phyloP scores from a whole-genome alignment of 768 basidiomycete species.

The Boletus coccyginus region DNA sequence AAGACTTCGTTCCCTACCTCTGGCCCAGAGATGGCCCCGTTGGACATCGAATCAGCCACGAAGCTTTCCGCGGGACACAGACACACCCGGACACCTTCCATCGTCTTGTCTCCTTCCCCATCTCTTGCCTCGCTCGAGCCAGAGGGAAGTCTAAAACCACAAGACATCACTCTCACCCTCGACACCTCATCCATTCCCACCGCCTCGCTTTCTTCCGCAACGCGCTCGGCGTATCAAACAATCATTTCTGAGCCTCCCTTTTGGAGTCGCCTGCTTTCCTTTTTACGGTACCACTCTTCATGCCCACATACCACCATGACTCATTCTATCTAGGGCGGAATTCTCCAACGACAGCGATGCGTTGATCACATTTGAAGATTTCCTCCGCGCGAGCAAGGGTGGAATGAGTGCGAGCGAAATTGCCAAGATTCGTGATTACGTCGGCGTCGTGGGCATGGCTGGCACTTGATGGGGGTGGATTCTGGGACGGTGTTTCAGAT shows the following conservation, averaged over 20 bases:
- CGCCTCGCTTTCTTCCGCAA: slow-evolving; percentile 40
- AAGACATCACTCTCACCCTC: slow-evolving; percentile 67
- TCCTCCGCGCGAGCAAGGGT: slow-evolving; percentile 78
- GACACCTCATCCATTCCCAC: slow-evolving; percentile 53
- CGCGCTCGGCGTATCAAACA: slow-evolving; percentile 31
- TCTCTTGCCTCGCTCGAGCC: slow-evolving; percentile 41
- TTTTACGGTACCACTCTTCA: slow-evolving; percentile 48
- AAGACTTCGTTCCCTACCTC: slow-evolving; percentile 30
- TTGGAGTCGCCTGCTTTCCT: slow-evolving; percentile 68
- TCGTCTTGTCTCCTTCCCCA: slow-evolving; percentile 76
- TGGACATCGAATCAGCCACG: slow-evolving; percentile 22
- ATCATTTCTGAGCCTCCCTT: slow-evolving; percentile 76
- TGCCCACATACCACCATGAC: neutral
- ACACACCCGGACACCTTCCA: slow-evolving; percentile 71
- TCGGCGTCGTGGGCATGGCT: slow-evolving; percentile 87
- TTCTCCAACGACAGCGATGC: slow-evolving; percentile 65
- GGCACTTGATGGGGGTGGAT: slow-evolving; percentile 48
- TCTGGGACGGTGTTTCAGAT: slow-evolving; percentile 2
- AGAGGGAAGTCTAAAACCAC: slow-evolving; percentile 40
- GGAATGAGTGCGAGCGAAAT: slow-evolving; percentile 81
- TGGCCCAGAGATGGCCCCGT: slow-evolving; percentile 16
- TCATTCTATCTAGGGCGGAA: slow-evolving; percentile 44
- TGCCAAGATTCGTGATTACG: slow-evolving; percentile 86
- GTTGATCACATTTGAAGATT: slow-evolving; percentile 78
- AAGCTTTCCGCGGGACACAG: slow-evolving; percentile 33